A percentile compares a stretch with the other conserved stretches of the same genome.
Conservation (phyloP, 805 yeast genomes). For the Wickerhamiella galacta region DNA sequence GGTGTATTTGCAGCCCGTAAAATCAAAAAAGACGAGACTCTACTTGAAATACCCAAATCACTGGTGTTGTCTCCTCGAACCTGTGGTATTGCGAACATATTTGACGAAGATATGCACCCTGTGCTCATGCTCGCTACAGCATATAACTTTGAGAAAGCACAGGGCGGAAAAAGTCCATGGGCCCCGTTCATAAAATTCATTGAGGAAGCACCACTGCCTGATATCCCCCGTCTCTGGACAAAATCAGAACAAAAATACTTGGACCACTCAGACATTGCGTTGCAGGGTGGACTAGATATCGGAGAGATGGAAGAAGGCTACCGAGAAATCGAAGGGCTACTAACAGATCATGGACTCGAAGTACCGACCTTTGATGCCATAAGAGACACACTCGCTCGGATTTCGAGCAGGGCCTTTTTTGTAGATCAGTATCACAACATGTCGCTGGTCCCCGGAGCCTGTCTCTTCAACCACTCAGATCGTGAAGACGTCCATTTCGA, state of each 20-base stretch:
- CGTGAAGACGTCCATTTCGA: constrained; percentile 55
- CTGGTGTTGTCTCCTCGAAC: constrained; percentile 22
- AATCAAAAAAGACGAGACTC: constrained; percentile 23
- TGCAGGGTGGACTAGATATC: constrained; percentile 41
- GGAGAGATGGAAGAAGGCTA: constrained; percentile 27
- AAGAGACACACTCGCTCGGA: constrained; percentile 36
- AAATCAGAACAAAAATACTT: constrained; percentile 31
- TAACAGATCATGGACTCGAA: constrained; percentile 10
- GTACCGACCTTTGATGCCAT: constrained; percentile 18
- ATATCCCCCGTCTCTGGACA: constrained; percentile 55
- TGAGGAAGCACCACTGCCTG: constrained; percentile 15
- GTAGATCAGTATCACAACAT: constrained; percentile 60
- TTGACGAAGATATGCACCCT: constrained; percentile 48
- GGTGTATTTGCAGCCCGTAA: constrained; percentile 50
- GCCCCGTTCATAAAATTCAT: constrained; percentile 41
- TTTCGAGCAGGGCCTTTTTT: constrained; percentile 66
- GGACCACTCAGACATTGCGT: constrained; percentile 43
- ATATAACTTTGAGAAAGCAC: constrained; percentile 50
- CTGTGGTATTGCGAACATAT: constrained; percentile 42
- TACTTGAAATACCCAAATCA: constrained; percentile 21
- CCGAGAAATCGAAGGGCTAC: constrained; percentile 22
- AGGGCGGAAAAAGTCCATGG: constrained; percentile 69
- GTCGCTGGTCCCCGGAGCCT: constrained; percentile 82
- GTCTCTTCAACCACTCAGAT: constrained; percentile 61
- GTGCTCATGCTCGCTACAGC: constrained; percentile 34